Evolutionary conservation across 2,329 filamentous ascomycete species (phyloP), one percentile per base, ranked within the genome.

Genomic region (Aspergillus tanneri): DNA sequence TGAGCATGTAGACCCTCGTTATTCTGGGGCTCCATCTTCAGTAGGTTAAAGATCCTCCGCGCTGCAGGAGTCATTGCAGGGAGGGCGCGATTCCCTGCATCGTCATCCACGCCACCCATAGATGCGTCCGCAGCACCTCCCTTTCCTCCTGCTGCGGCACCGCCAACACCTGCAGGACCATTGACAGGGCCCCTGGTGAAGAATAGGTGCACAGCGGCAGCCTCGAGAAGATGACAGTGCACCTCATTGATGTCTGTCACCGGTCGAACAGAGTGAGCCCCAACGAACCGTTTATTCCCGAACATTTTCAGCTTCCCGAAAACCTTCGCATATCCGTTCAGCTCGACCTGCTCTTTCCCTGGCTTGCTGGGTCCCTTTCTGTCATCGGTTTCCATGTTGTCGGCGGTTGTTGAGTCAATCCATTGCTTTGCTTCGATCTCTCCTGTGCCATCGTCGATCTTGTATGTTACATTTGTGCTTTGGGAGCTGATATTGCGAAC

Each of bases 371-470:
- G 65, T 14, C 65, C 65, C 8, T 68, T 68, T 19, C 49, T 53
- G 10, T 67, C 67, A 37, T 75, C 72, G 14, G 69, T 70, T 34
- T 77, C 74, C 66, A 77, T 73, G 35, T 64, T 63, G 30, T 78
- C 72, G 34, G 58, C 57, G 2, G 65, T 69, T 30, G 70, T 66
- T 27, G 79, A 76, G 48, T 71, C 70, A 65, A 70, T 68, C 71
- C 63, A 70, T 57, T 52, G 71, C 64, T 63, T 83, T 81, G 57
- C 91, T 71, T 99, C 95, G 61, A 96, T 86, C 53, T 85, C 79
- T 51, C 90, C 91, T 1, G 95, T 99, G 67, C 93, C 93, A 71
- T 99, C 93, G 72, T 99, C 93, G 61, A 99, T 77, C 63, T 86
- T 88, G 79, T 95, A 95, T 37, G 89, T 96, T 58, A 90, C 84